Evolutionary conservation across 2,329 filamentous ascomycete species (phyloP).

Genomic region (Fusarium acutatum): DNA sequence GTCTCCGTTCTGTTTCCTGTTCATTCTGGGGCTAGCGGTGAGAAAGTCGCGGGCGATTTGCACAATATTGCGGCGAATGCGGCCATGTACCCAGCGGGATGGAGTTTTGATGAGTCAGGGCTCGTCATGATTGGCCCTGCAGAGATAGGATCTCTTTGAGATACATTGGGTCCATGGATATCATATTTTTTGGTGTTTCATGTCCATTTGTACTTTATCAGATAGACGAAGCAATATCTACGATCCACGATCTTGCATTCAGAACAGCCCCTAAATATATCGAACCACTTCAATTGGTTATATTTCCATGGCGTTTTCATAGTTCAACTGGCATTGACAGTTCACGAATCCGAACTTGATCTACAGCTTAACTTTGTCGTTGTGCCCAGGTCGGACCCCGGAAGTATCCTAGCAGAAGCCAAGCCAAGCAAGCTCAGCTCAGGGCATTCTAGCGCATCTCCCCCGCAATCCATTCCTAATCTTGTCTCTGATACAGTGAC

Average conservation of each 20-base stretch:
- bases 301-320: neutral
- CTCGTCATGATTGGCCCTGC: slow-evolving; percentile 22
- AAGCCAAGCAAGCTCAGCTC: neutral
- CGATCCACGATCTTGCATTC: neutral
- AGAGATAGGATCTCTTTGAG: neutral
- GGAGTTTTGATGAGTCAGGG: slow-evolving; percentile 24
- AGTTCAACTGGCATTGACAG: slow-evolving; percentile 2
- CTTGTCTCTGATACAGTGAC: slow-evolving; percentile 31
- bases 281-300: slow-evolving; percentile 12
- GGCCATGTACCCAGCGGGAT: slow-evolving; percentile 20
- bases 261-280: neutral
- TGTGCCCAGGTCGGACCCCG: slow-evolving; percentile 19
- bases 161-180: slow-evolving; percentile 3
- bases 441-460: slow-evolving; percentile 21
- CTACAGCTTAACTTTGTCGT: slow-evolving; percentile 3
- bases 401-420: neutral
- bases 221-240: slow-evolving; percentile 1
- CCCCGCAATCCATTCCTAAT: slow-evolving; percentile 24
- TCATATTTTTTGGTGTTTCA: slow-evolving; percentile 16
- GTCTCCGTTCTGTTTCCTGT: slow-evolving; percentile 10
- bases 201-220: slow-evolving; percentile 6
- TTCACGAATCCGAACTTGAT: slow-evolving; percentile 11
- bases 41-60: slow-evolving; percentile 13
- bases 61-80: slow-evolving; percentile 23
- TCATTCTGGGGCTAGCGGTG: slow-evolving; percentile 29